phyloP scores from a whole-genome alignment of 106 monocot genomes.

The Triglochin maritima region DNA sequence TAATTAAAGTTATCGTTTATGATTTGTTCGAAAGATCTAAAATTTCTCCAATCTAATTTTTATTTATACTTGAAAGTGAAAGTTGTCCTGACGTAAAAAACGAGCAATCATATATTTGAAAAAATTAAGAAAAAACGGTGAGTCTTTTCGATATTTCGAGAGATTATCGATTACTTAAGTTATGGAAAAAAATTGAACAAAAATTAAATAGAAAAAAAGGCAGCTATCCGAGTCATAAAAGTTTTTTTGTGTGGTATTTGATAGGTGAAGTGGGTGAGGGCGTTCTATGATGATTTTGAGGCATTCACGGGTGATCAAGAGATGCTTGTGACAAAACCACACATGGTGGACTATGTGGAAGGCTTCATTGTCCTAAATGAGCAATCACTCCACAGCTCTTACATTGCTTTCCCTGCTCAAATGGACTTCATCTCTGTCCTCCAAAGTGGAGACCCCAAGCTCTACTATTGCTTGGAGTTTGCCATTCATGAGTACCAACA shows the following conservation, averaged over 20 bases:
- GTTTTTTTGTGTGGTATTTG: not conserved
- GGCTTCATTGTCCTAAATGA: conserved; percentile 67
- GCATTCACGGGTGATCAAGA: conserved; percentile 19
- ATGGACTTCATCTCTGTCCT: conserved; percentile 29
- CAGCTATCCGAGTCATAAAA: not conserved
- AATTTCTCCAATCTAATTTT: too few species aligned
- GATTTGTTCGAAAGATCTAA: too few species aligned
- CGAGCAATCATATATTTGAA: too few species aligned
- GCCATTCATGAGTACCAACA: conserved; percentile 39
- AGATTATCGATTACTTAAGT: too few species aligned
- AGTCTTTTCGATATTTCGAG: too few species aligned
- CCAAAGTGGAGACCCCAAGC: conserved; percentile 22
- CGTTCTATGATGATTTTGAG: conserved; percentile 21
- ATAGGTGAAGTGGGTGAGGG: conserved; percentile 28
- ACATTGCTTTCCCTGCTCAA: conserved; percentile 44
- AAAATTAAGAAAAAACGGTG: too few species aligned
- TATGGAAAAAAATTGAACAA: too few species aligned
- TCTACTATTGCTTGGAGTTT: conserved; percentile 76
- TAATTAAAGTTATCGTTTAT: too few species aligned
- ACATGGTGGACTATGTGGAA: conserved; percentile 54
- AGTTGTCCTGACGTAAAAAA: too few species aligned
- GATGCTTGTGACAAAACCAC: conserved; percentile 17
- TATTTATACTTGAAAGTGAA: too few species aligned
- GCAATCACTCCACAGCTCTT: conserved; percentile 56
- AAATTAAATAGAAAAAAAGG: too few species aligned